These are phyloP conservation scores for Pichia sp. DNA, from an alignment of 1,139 yeast species.

Conservation along the genomic window DNA sequence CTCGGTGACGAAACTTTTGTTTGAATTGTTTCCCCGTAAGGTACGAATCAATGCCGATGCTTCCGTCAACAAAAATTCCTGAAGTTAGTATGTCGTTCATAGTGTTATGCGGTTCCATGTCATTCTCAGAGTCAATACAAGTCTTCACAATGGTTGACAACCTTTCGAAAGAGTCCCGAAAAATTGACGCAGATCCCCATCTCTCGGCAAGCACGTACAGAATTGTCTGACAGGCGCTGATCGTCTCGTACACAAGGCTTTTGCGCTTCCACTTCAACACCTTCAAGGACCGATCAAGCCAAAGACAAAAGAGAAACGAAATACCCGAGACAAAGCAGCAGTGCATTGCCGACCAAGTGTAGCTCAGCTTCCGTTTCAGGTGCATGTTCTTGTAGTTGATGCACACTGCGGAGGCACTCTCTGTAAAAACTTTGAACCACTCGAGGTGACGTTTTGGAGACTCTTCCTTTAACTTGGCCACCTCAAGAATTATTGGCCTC, in stretches of 20 bases:
- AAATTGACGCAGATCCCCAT: conserved; percentile 27
- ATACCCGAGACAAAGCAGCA: conserved; percentile 33
- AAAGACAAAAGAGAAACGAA: conserved; percentile 32
- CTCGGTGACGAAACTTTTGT: conserved; percentile 9
- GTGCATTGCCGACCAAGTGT: conserved; percentile 33
- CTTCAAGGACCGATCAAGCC: conserved; percentile 28
- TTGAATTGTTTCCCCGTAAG: conserved; percentile 11
- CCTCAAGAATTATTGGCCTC: conserved; percentile 31
- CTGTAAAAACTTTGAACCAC: conserved; percentile 33
- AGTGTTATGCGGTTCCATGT: background rate
- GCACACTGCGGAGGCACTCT: conserved; percentile 31
- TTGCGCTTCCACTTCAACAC: conserved; percentile 28
- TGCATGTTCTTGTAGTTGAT: conserved; percentile 29
- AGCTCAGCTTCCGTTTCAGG: conserved; percentile 25
- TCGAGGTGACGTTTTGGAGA: conserved; percentile 25
- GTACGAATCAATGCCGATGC: conserved; percentile 19
- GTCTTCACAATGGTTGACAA: conserved; percentile 15
- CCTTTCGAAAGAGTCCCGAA: conserved; percentile 21
- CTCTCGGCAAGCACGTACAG: conserved; percentile 31
- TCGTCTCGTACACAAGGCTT: conserved; percentile 29
- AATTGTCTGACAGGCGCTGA: conserved; percentile 30
- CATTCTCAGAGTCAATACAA: conserved; percentile 9
- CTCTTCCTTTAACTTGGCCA: conserved; percentile 22
- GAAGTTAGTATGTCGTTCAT: conserved; percentile 4
- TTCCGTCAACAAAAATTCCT: conserved; percentile 18